These are phyloP conservation scores for Clohesyomyces aquaticus DNA, from an alignment of 495 filamentous ascomycete species.

Conservation along the genomic window DNA sequence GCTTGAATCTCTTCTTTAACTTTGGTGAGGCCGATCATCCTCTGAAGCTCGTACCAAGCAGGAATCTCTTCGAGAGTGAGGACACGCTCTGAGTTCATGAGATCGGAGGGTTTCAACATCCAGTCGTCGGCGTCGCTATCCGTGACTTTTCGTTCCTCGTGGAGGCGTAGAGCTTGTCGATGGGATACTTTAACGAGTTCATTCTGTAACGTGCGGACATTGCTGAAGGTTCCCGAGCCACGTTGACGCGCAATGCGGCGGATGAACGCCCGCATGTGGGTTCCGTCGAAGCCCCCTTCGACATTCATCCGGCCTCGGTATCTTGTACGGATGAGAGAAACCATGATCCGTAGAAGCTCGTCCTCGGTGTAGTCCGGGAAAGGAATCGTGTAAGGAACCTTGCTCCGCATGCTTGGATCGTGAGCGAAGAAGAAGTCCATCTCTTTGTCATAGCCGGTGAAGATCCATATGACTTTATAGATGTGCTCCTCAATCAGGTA, in stretches of 20 bases:
- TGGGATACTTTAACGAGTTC: not conserved
- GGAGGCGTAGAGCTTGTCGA: not conserved
- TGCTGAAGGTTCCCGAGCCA: not conserved
- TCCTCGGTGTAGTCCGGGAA: too few relatives aligned
- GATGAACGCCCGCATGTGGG: not conserved
- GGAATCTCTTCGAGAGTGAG: not conserved
- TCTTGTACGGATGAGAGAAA: too few relatives aligned
- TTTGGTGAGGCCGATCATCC: not conserved
- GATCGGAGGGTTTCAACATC: not conserved
- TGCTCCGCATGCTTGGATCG: not conserved
- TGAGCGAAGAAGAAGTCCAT: not conserved
- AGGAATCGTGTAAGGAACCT: too few relatives aligned
- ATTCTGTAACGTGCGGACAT: not conserved
- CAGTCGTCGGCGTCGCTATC: conserved; percentile 45
- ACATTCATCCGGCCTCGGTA: not conserved
- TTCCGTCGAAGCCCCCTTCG: not conserved
- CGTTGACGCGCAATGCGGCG: not conserved
- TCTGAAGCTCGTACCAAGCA: not conserved
- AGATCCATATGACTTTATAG: not conserved
- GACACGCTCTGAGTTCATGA: not conserved
- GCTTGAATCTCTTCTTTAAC: not conserved
- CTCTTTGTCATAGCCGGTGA: not conserved
- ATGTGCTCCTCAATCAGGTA: not conserved
- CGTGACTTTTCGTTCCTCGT: not conserved
- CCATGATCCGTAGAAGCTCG: too few relatives aligned